phyloP scores from a whole-genome alignment of 441 rosid species.

The Rhodomyrtus psidioides region DNA sequence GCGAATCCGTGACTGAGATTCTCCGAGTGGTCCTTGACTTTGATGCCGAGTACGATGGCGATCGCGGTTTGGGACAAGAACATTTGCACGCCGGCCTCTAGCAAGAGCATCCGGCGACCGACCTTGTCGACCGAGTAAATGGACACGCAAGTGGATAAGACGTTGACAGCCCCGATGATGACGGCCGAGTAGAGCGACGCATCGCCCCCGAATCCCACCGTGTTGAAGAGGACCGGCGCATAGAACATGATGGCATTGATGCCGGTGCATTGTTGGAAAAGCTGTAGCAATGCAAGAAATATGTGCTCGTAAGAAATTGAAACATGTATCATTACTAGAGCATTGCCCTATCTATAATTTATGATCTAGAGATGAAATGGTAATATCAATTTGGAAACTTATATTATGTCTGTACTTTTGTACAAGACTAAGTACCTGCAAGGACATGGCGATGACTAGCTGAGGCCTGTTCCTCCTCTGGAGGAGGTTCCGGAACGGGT shows the following conservation, averaged over 20 bases:
- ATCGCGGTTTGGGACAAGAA: constrained; percentile 61
- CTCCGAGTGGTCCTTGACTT: constrained; percentile 54
- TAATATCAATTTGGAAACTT: neutral
- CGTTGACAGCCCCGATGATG: constrained; percentile 83
- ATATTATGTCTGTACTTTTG: neutral
- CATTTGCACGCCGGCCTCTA: constrained; percentile 90
- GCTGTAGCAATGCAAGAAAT: constrained; percentile 22
- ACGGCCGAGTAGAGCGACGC: constrained; percentile 91
- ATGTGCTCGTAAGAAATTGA: neutral
- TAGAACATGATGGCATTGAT: constrained; percentile 98
- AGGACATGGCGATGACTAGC: constrained; percentile 61
- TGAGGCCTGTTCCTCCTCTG: constrained; percentile 69
- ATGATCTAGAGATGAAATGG: neutral
- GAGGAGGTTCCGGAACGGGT: constrained; percentile 77
- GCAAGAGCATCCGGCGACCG: constrained; percentile 65
- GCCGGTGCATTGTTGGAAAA: constrained; percentile 90
- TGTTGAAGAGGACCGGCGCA: constrained; percentile 74
- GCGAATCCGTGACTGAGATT: constrained; percentile 35
- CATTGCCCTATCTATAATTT: neutral
- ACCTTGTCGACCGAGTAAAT: constrained; percentile 81
- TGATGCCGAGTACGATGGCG: constrained; percentile 61
- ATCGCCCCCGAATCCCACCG: constrained; percentile 67
- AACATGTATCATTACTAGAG: neutral
- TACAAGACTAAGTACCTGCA: constrained; percentile 43
- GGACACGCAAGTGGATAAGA: constrained; percentile 68